Base-by-base conservation (phyloP, 371 early-diverging fungal genomes). In the Phascolomyces articulosus region DNA sequence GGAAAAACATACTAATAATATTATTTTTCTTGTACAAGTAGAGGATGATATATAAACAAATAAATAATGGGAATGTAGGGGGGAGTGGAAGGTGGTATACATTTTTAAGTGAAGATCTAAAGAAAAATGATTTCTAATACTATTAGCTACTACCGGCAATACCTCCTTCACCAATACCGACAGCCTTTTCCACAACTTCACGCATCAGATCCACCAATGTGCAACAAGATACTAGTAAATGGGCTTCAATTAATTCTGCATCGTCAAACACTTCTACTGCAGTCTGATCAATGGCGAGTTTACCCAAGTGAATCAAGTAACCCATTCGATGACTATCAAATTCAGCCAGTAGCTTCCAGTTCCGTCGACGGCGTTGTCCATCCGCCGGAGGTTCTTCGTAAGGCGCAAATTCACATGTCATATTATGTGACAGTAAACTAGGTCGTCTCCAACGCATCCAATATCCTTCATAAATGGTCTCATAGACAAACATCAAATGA, bases 301-400 rank as follows among this genome's bases (percentile, higher is more conserved):
- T 61, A 8, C 83, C 83, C 18, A 83, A 26, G 18, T 76, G 62
- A 38, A 74, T 57, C n/a, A 83, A 65, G 47, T 80, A 83, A 0
- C 83, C 83, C 77, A 78, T 78, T 15, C 77, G 69, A 55, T 80
- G 77, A 47, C 80, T 79, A 40, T 83, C 78, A 55, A 83, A 83
- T 31, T 76, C 72, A 48, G 83, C 83, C 48, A 79, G 60, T 2
- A 74, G 57, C 13, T 67, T 66, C 71, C 77, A 73, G n/a, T 59
- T 40, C 21, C 60, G 60, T 18, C 60, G 44, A 27, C 47, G 40
- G 24, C 28, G n/a, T 9, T 60, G 55, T 34, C 64, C 63, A 21
- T 40, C 53, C 10, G 51, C 38, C 38, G 40, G 38, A 44, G 26
- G 34, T 40, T 27, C 40, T 41, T 58, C 65, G 51, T 13, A n/a